A percentile compares a stretch with the other conserved stretches of the same genome.
Evolutionary conservation across 805 yeast genomes (phyloP).

Genomic region (Metschnikowia henanensis): DNA sequence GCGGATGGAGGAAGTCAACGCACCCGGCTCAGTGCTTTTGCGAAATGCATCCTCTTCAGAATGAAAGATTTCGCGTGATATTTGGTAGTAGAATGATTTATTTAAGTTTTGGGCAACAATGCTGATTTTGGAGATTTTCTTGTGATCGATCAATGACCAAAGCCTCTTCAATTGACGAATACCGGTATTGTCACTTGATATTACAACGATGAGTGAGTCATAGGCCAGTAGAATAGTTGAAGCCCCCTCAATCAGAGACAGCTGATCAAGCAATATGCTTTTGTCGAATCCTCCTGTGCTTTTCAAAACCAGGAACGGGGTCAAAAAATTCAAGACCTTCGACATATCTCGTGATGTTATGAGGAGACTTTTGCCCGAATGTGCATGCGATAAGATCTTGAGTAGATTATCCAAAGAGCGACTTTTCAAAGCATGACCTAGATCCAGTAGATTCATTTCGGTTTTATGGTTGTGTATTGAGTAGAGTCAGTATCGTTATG

Average conservation of each 20-base stretch:
- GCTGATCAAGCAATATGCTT: slow-evolving; percentile 15
- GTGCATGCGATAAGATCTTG: slow-evolving; percentile 23
- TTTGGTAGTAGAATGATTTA: slow-evolving; percentile 31
- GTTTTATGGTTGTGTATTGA: neutral
- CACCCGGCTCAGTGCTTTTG: slow-evolving; percentile 10
- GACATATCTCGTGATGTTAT: slow-evolving; percentile 49
- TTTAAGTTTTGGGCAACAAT: slow-evolving; percentile 38
- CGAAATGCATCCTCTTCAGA: slow-evolving; percentile 19
- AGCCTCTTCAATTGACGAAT: slow-evolving; percentile 7
- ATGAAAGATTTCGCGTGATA: slow-evolving; percentile 25
- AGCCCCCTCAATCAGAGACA: slow-evolving; percentile 4
- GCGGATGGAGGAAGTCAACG: slow-evolving; percentile 15
- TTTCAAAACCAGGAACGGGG: slow-evolving; percentile 55
- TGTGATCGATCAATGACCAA: slow-evolving; percentile 8
- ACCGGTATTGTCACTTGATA: slow-evolving; percentile 6
- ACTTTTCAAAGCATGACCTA: slow-evolving; percentile 18
- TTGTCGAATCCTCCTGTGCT: slow-evolving; percentile 45
- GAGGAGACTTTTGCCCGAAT: slow-evolving; percentile 25
- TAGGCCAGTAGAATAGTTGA: neutral
- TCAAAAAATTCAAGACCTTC: slow-evolving; percentile 49
- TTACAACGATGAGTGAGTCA: slow-evolving; percentile 9
- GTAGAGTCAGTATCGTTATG: too few species aligned
- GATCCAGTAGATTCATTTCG: neutral
- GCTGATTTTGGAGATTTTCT: slow-evolving; percentile 18
- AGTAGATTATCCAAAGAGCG: slow-evolving; percentile 22